Evolutionary conservation across 2,329 filamentous ascomycete species (phyloP).

Genomic region (Fusarium fujikuroi): DNA sequence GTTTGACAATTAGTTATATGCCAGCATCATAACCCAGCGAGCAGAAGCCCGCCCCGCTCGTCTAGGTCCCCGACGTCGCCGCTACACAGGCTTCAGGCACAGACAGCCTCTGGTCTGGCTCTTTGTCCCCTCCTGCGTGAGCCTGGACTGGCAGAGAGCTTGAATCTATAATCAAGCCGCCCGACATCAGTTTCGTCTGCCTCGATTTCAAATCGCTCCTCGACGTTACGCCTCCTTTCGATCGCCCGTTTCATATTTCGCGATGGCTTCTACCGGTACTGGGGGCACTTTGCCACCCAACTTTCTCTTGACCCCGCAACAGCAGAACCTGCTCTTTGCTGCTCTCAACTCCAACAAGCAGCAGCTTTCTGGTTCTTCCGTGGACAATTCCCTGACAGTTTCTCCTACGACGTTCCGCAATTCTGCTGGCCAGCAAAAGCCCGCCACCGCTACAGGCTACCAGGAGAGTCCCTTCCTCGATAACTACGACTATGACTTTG

Average conservation of each 20-base stretch:
- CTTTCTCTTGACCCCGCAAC: slow-evolving; percentile 78
- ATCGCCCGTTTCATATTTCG: slow-evolving; percentile 18
- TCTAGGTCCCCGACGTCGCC: slow-evolving; percentile 37
- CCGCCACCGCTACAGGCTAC: slow-evolving; percentile 55
- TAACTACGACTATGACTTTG: slow-evolving; percentile 78
- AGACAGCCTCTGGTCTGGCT: slow-evolving; percentile 27
- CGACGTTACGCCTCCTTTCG: slow-evolving; percentile 4
- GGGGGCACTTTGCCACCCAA: slow-evolving; percentile 58
- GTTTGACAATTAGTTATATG: slow-evolving; percentile 10
- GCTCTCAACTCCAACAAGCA: slow-evolving; percentile 77
- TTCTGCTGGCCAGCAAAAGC: slow-evolving; percentile 59
- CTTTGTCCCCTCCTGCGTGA: slow-evolving; percentile 42
- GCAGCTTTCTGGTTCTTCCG: slow-evolving; percentile 48
- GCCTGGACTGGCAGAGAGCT: slow-evolving; percentile 42
- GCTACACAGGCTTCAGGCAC: slow-evolving; percentile 14
- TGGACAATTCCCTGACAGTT: slow-evolving; percentile 55
- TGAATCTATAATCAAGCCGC: slow-evolving; percentile 39
- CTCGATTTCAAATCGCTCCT: slow-evolving; percentile 12
- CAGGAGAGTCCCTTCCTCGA: slow-evolving; percentile 87
- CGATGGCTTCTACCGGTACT: slow-evolving; percentile 64
- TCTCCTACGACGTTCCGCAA: slow-evolving; percentile 62
- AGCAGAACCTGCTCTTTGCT: slow-evolving; percentile 80
- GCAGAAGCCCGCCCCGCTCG: slow-evolving; percentile 30
- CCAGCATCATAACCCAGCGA: slow-evolving; percentile 1
- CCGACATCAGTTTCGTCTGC: slow-evolving; percentile 2